A percentile compares a stretch with the other conserved stretches of the same genome.
Conservation (phyloP, 139 green algal genomes). For the Asterochloris erici region DNA sequence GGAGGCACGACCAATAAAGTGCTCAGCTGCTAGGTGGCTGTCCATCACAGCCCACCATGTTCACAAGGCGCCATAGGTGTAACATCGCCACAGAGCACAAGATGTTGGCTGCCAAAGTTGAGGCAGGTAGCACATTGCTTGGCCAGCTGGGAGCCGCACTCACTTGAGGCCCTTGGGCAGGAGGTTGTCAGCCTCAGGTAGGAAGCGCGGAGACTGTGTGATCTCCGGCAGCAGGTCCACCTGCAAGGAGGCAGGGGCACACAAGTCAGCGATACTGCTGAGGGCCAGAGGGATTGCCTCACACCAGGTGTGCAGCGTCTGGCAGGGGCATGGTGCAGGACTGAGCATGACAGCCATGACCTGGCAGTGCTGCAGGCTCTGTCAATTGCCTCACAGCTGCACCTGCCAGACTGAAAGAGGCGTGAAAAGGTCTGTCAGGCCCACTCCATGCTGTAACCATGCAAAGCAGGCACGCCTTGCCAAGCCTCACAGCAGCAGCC, state of each 20-base stretch:
- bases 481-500: background rate
- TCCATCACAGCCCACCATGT: conserved; percentile 19
- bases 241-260: no score
- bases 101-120: no score
- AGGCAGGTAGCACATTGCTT: no score
- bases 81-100: no score
- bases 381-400: no score
- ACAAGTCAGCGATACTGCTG: background rate
- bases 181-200: conserved; percentile 57
- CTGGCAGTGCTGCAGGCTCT: no score
- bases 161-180: conserved; percentile 34
- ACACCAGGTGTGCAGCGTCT: no score
- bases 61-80: no score
- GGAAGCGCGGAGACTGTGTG: conserved; percentile 64
- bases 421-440: background rate
- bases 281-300: no score
- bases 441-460: background rate
- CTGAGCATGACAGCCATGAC: no score
- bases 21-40: background rate
- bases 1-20: background rate
- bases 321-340: no score
- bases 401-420: no score
- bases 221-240: conserved; percentile 95
- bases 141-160: background rate
- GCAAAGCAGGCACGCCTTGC: background rate